These are phyloP conservation scores for Salvia miltiorrhiza DNA, from an alignment of 257 asterid genomes.

Conservation along the genomic window DNA sequence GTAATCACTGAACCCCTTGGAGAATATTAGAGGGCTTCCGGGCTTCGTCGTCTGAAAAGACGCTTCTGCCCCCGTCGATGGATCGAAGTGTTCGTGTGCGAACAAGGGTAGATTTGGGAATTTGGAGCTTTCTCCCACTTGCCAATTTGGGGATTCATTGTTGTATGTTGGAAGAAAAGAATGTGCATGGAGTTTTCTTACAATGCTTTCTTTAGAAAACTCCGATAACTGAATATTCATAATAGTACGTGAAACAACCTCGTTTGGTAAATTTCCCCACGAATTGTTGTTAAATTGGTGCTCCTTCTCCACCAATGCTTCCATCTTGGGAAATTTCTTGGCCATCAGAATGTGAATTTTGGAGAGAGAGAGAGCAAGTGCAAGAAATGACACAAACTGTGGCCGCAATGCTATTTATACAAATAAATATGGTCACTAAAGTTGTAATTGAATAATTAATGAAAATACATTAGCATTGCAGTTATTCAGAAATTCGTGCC, in stretches of 20 bases:
- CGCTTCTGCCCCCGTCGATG: slow-evolving; percentile 30
- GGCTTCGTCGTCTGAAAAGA: slow-evolving; percentile 19
- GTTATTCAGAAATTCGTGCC: slow-evolving; percentile 46
- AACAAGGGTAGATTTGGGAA: slow-evolving; percentile 46
- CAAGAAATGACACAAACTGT: slow-evolving; percentile 31
- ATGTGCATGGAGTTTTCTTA: slow-evolving; percentile 18
- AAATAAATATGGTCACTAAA: slow-evolving; percentile 15
- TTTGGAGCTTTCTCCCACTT: slow-evolving; percentile 11
- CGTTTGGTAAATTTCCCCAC: slow-evolving; percentile 11
- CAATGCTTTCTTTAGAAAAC: slow-evolving; percentile 27
- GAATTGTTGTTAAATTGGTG: slow-evolving; percentile 18
- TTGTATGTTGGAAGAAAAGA: slow-evolving; percentile 15
- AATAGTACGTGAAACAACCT: slow-evolving; percentile 20
- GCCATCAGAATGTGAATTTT: slow-evolving; percentile 18
- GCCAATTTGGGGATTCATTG: neutral
- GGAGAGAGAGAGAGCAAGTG: neutral
- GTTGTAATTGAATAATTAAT: neutral
- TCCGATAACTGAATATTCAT: slow-evolving; percentile 27
- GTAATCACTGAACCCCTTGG: slow-evolving; percentile 46
- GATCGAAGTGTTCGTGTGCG: slow-evolving; percentile 49
- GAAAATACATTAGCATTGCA: neutral
- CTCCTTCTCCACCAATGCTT: slow-evolving; percentile 46
- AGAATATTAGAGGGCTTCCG: no score
- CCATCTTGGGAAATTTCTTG: slow-evolving; percentile 31
- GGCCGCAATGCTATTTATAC: slow-evolving; percentile 31